Evolutionary conservation across 805 yeast species (phyloP), one percentile per base, ranked within the genome.

Genomic region (Vanderwaltozyma verrucispora): DNA sequence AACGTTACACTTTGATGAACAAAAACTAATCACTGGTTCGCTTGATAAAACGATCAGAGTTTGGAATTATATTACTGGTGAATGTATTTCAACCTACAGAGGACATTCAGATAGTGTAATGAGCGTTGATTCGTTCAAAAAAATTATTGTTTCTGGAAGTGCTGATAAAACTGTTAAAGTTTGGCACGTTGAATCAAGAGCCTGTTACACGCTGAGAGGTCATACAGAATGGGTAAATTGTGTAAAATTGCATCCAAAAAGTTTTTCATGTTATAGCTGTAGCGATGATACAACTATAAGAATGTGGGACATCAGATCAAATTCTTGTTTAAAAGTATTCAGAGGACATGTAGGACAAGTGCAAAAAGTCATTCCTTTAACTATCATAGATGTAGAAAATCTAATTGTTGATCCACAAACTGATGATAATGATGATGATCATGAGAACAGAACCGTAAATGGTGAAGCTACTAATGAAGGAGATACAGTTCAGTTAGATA

Each of bases 61-160:
- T 28, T 92, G 98, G 98, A 87, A 89, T 63, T 86, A 86, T 61
- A 80, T 81, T 46, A 86, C 95, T 0, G 98, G 98, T 27, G 82
- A 83, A 57, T 89, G 96, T 54, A 77, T 92, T 17, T 82, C 95
- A 7, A 88, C 97, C 0, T 87, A 92, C 60, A 69, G 89, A 29
- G 97, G 97, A 3, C 97, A 92, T 62, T 79, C 77, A 35, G 92
- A 82, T 51, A 77, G 85, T 35, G 95, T 92, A 4, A 68, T 82
- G 30, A 75, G 84, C 46, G 86, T 92, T 36, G 96, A 89, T 59
- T 83, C 86, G 47, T 69, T 68, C 45, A 75, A 74, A 46, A 85
- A 84, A 51, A 68, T 85, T 23, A 87, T 92, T 52, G 96, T 87
- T 1, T 79, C 92, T 9, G 98, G 97, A 0, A 79, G 94, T 26